Base-by-base conservation (phyloP, 208 protist genomes). In the Herpetomonas tarakana region DNA sequence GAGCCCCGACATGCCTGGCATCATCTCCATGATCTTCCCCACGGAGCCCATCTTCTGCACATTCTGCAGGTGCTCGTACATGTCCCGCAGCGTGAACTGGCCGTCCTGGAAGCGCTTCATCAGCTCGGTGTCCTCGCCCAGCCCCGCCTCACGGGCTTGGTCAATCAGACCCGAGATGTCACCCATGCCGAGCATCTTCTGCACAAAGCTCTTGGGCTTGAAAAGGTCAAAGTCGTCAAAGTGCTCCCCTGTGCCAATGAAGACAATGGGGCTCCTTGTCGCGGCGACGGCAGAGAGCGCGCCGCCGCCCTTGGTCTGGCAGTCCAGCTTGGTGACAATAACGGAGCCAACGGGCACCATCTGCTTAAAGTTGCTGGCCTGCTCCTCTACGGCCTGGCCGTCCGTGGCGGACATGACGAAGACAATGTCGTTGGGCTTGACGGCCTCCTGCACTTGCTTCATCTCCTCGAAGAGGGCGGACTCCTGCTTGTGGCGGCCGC, bases 271-370 rank as follows among this genome's bases (percentile, higher is more conserved):
- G 46, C 87, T 94, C 58, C 93, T 67, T 22, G 98, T 99, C 25
- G 97, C 98, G 1, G 98, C 98, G 24, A 99, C 93, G 3, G 97
- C 98, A 28, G 83, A 94, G 1, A 99, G 81, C 16, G 98, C 98
- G 64, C 98, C 98, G 71, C 98, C 98, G 67, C 98, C 98, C 62
- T 99, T 99, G 25, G 98, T 97, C 51, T 99, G 94, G 65, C 98
- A 86, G 68, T 99, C 99, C 19, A 99, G 72, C 82, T 99, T 99
- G 7, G 99, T 99, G 39, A 99, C 91, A 69, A 99, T 99, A 26
- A 99, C 95, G 27, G 91, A 98, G 44, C 98, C 98, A 45, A 99
- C 93, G 12, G 78, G 72, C 0, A 99, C 98, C 58, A 82, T 82
- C 18, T 76, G 68, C 66, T 93, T 89, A 61, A 98, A 98, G 65